phyloP scores from a whole-genome alignment of 2,329 filamentous ascomycete species.

The Colletotrichum trifolii region DNA sequence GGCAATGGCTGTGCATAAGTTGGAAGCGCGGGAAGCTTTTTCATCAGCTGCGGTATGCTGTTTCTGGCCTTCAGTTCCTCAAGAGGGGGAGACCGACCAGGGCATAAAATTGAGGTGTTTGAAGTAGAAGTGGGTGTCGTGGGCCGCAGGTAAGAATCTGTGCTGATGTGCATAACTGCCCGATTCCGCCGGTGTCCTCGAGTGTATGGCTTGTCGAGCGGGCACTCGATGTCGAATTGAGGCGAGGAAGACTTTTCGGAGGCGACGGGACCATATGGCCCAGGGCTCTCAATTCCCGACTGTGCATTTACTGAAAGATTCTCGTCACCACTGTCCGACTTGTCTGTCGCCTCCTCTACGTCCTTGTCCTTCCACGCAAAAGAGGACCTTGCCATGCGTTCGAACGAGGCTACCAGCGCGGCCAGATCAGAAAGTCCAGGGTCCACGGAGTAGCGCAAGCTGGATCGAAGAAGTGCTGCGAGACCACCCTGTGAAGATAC shows the following conservation, averaged over 20 bases:
- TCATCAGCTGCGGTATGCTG: conserved; percentile 64
- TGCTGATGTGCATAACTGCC: conserved; percentile 40
- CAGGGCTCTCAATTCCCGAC: background rate
- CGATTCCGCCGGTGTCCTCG: conserved; percentile 43
- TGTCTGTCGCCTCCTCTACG: background rate
- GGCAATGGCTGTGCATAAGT: conserved; percentile 36
- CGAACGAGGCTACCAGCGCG: conserved; percentile 44
- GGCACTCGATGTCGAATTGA: background rate
- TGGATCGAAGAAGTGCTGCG: conserved; percentile 23
- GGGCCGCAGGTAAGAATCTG: conserved; percentile 18
- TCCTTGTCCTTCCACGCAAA: conserved; percentile 39
- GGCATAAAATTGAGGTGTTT: conserved; percentile 49
- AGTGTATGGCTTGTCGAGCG: conserved; percentile 7
- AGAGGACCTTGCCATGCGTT: conserved; percentile 41
- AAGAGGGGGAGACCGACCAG: conserved; percentile 60
- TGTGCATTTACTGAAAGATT: conserved; percentile 1
- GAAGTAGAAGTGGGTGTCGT: background rate
- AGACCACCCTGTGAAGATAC: conserved; percentile 15
- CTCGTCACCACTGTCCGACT: background rate
- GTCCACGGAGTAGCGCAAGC: conserved; percentile 36
- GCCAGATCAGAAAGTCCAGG: conserved; percentile 43
- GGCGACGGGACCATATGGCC: too few relatives aligned
- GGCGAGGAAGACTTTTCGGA: background rate
- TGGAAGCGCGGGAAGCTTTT: conserved; percentile 60
- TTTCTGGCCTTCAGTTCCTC: conserved; percentile 58